Evolutionary conservation across 768 basidiomycete species (phyloP).

Genomic region (Mycena sanguinolenta): DNA sequence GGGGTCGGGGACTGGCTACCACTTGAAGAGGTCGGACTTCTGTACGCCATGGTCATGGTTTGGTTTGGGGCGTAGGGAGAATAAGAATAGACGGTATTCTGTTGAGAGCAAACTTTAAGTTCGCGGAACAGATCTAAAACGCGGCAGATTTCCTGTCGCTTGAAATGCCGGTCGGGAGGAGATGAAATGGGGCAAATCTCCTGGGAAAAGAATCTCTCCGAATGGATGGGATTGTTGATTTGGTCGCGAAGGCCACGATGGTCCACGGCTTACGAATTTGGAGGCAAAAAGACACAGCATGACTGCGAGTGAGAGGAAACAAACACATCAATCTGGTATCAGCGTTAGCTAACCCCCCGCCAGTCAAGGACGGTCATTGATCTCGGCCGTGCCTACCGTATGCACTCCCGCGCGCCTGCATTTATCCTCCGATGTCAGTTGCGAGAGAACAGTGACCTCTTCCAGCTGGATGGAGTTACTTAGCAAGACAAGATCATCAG

Average conservation of each 20-base stretch:
- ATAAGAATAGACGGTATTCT: constrained; percentile 37
- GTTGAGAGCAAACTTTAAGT: constrained; percentile 30
- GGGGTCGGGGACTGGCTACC: constrained; percentile 64
- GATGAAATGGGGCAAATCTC: constrained; percentile 19
- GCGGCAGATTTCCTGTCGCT: constrained; percentile 26
- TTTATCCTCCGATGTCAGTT: constrained; percentile 31
- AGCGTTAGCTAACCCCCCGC: constrained; percentile 25
- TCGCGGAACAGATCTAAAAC: constrained; percentile 35
- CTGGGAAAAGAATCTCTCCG: constrained; percentile 19
- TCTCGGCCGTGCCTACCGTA: constrained; percentile 23
- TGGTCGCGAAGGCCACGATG: constrained; percentile 22
- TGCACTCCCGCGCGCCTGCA: constrained; percentile 18
- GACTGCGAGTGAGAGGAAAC: constrained; percentile 20
- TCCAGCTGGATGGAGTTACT: constrained; percentile 4
- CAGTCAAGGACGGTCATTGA: constrained; percentile 28
- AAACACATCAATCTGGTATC: constrained; percentile 24
- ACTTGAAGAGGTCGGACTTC: constrained; percentile 63
- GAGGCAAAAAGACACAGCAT: constrained; percentile 24
- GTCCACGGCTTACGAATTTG: constrained; percentile 16
- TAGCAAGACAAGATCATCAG: no score
- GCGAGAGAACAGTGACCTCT: constrained; percentile 5
- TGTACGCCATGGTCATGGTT: constrained; percentile 62
- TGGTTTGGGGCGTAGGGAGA: constrained; percentile 37
- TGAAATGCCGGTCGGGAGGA: constrained; percentile 27
- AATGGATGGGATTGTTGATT: constrained; percentile 17